Percentiles rank a stretch among this genome's conserved stretches.
Conservation (phyloP, 768 basidiomycete species). For the Tricholoma sp. region DNA sequence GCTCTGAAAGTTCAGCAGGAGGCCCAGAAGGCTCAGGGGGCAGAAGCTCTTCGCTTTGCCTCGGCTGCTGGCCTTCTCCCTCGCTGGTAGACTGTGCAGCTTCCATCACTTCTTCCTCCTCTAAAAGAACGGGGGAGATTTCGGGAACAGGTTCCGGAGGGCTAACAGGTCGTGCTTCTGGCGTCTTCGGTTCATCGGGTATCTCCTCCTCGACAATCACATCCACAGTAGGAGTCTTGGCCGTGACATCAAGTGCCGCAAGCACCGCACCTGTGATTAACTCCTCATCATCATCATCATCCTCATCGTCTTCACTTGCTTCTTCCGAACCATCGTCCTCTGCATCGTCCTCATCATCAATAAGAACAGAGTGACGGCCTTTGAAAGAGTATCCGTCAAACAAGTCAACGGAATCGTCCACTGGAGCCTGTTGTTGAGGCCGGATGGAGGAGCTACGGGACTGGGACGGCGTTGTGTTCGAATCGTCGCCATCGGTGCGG, state of each 20-base stretch:
- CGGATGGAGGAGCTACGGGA: slow-evolving; percentile 72
- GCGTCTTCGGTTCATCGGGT: slow-evolving; percentile 64
- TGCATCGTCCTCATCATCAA: slow-evolving; percentile 69
- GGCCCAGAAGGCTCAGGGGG: not conserved
- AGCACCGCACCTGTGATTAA: slow-evolving; percentile 17
- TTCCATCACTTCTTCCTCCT: slow-evolving; percentile 8
- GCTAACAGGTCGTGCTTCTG: slow-evolving; percentile 53
- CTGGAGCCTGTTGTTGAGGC: slow-evolving; percentile 26
- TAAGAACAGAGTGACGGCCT: slow-evolving; percentile 72
- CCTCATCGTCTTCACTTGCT: slow-evolving; percentile 31
- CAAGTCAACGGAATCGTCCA: slow-evolving; percentile 63
- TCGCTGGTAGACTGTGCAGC: slow-evolving; percentile 5
- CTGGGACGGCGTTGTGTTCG: slow-evolving; percentile 74
- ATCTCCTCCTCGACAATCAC: slow-evolving; percentile 17
- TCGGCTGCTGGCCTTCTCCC: slow-evolving; percentile 18
- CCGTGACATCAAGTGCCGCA: slow-evolving; percentile 12
- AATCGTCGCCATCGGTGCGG: slow-evolving; percentile 69
- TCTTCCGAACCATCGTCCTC: slow-evolving; percentile 39
- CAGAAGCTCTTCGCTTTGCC: slow-evolving; percentile 27
- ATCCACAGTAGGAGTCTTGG: slow-evolving; percentile 10
- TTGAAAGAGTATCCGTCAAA: slow-evolving; percentile 96
- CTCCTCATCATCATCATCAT: slow-evolving; percentile 5
- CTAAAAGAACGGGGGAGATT: slow-evolving; percentile 18
- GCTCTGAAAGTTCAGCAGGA: too few species aligned
- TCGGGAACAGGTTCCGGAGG: slow-evolving; percentile 21